A percentile compares a stretch with the other conserved stretches of the same genome.
These are phyloP conservation scores for Cryptococcus sp. DNA, from an alignment of 1,284 basidiomycete species.

Conservation along the genomic window DNA sequence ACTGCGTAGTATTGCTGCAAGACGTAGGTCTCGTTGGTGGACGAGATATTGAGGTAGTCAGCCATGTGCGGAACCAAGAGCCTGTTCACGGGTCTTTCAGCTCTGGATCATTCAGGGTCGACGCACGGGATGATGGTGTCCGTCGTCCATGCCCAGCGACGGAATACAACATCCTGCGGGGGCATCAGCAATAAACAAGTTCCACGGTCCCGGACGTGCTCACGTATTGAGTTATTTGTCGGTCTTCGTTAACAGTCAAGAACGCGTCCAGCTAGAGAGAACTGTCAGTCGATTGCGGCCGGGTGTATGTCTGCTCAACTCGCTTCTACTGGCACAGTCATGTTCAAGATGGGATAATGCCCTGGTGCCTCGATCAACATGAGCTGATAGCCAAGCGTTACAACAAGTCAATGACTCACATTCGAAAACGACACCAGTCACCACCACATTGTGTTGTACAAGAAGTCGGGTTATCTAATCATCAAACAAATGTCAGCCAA, in stretches of 20 bases:
- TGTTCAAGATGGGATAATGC: slow-evolving; percentile 19
- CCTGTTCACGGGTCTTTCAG: neutral
- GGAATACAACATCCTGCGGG: slow-evolving; percentile 17
- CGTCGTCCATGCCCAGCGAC: slow-evolving; percentile 32
- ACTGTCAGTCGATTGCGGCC: neutral
- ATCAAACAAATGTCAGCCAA: neutral
- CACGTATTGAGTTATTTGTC: slow-evolving; percentile 24
- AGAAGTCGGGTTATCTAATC: slow-evolving; percentile 16
- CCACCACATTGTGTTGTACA: slow-evolving; percentile 23
- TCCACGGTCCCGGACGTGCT: too few relatives aligned
- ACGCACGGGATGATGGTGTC: slow-evolving; percentile 23
- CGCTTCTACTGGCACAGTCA: slow-evolving; percentile 26
- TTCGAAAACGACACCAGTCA: slow-evolving; percentile 23
- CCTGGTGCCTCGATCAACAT: neutral
- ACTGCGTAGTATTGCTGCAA: slow-evolving; percentile 26
- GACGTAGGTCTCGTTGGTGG: slow-evolving; percentile 15
- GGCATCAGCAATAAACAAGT: too few relatives aligned
- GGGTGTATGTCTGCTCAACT: neutral
- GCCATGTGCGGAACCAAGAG: slow-evolving; percentile 33
- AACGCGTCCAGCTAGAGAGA: slow-evolving; percentile 21
- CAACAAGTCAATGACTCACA: slow-evolving; percentile 8
- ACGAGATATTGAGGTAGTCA: neutral
- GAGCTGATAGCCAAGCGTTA: neutral
- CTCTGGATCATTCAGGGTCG: neutral
- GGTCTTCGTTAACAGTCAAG: slow-evolving; percentile 21